Evolutionary conservation across 2,329 filamentous ascomycete genomes (phyloP), one percentile per base, ranked within the genome.

Genomic region (Akanthomyces lecanii): DNA sequence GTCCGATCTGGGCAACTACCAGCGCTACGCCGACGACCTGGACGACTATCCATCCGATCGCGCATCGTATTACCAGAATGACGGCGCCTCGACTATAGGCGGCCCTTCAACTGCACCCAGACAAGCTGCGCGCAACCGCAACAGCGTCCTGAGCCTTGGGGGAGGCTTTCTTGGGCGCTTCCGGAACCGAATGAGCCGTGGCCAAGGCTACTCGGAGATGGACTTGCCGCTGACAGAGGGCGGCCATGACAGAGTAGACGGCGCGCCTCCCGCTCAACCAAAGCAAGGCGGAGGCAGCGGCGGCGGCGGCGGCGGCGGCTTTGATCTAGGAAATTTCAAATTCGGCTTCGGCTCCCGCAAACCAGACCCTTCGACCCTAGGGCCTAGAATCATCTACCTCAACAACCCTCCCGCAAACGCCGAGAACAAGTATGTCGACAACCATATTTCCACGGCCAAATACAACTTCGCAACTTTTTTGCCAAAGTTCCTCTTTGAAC

Each of bases 391-490:
- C 69, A 98, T 99, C 73, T 87, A 96, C 74, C 85, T 99, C 73
- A 99, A 99, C 83, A 98, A 99, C 72, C 89, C 93, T 4, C 92
- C 94, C 2, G 93, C 93, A 60, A 99, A 99, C 74, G 84, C 89
- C 51, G 82, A 82, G 57, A 94, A 93, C 80, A 96, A 94, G 76
- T 98, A 95, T 75, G 85, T 93, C 73, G 91, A 96, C 83, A 99
- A 99, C 74, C 92, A 98, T 76, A 90, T 99, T 66, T 98, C 94
- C 48, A 99, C 95, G 6, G 90, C 95, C 66, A 99, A 99, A 77
- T 99, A 99, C 85, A 99, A 98, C 75, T 71, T 92, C 72, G 82
- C 91, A 61, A 97, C 92, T 23, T 99, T 99, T 76, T 74, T 98
- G 21, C 95, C 95, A 57, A 99, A 99, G 77, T 99, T 99, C 77